Evolutionary conservation across 139 green algal species (phyloP), one percentile per base, ranked within the genome.

Genomic region (Chlorella sp.): DNA sequence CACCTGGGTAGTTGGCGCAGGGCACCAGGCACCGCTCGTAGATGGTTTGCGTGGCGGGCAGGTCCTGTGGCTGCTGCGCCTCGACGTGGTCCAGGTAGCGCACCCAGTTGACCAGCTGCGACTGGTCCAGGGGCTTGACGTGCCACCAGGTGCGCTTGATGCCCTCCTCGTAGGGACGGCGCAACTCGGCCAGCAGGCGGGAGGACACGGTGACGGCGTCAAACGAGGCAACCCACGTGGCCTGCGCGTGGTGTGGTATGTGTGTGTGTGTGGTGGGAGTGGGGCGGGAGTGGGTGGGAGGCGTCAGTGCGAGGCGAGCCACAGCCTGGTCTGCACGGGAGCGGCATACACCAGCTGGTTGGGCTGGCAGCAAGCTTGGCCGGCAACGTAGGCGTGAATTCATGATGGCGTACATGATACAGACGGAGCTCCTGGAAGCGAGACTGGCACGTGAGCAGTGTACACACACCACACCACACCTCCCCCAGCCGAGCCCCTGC

Each of bases 21-120:
- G 91, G 69, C 24, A 96, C 82, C 36, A 95, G 74, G 75, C 91
- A 96, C n/a, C 91, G 81, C 84, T 96, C 91, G 67, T 88, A 96
- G n/a, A 95, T 63, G 3, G 64, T 77, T 4, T 84, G 75, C 26
- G 74, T 84, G 14, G 72, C 76, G 5, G 74, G 63, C 31, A 80
- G 51, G 61, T 80, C 80, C 35, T 78, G 67, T 1, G 71, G 82
- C 34, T 71, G 67, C 61, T 86, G 75, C 14, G 75, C 71, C 69
- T 90, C 83, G 35, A 86, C 72, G 72, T 82, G 89, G 59, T 92
- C 85, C 59, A 96, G 72, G 79, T 96, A 96, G 0, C 78, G 73
- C 36, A 74, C 71, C 91, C 91, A 96, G 81, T 91, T 91, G 33
- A 29, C 50, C 31, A 96, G 77, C 88, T 96, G 88, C 24, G 73